Percentiles rank a stretch among this genome's conserved stretches.
Evolutionary conservation across 2,329 filamentous ascomycete genomes (phyloP).

Genomic region (Apiospora pterosperma): DNA sequence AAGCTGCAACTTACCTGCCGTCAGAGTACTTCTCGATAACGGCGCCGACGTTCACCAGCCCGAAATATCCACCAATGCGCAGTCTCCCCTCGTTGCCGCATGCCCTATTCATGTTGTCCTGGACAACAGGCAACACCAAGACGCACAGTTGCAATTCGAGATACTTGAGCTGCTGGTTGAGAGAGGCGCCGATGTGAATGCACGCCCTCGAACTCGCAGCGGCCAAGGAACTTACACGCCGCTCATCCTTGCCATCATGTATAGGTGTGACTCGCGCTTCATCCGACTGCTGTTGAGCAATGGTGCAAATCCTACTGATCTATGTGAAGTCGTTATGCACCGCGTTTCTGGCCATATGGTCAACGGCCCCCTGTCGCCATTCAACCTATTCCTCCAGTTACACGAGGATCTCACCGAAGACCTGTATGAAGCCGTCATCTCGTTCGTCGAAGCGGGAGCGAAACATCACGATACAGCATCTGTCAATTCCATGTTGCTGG

Average conservation of each 20-base stretch:
- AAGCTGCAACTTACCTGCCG: background rate
- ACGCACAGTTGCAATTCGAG: background rate
- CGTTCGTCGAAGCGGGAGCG: background rate
- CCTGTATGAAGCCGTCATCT: background rate
- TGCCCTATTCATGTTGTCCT: background rate
- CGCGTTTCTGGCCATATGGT: background rate
- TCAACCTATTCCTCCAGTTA: background rate
- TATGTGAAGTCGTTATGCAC: background rate
- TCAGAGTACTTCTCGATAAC: background rate
- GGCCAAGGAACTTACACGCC: background rate
- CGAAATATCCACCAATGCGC: no score
- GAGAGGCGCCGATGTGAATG: background rate
- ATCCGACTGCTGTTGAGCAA: background rate
- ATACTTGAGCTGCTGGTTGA: background rate
- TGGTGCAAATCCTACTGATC: background rate
- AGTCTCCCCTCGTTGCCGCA: background rate
- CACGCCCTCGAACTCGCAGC: background rate
- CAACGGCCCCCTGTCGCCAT: background rate
- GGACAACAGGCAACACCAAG: accelerated
- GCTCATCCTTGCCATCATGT: background rate
- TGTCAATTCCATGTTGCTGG: background rate
- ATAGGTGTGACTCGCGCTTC: background rate
- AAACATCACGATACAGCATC: background rate
- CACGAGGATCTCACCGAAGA: background rate
- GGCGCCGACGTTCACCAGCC: background rate